Percentiles rank a stretch among this genome's conserved stretches.
Evolutionary conservation across 768 basidiomycete species (phyloP).

Genomic region (Mrakia blollopis): DNA sequence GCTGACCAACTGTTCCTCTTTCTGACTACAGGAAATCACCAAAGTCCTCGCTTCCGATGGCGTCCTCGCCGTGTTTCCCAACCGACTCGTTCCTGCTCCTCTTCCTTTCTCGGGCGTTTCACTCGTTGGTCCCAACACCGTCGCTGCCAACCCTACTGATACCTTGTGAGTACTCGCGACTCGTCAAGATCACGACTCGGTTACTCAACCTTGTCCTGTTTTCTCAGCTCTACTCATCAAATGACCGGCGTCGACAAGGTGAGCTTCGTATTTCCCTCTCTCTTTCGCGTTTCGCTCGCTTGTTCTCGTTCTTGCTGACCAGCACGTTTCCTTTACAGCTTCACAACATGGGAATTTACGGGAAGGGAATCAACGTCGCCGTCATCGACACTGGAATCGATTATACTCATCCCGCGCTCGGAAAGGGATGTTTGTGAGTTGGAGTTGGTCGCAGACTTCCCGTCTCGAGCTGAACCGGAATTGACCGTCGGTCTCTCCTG

Average conservation of each 20-base stretch:
- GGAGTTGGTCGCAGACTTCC: neutral
- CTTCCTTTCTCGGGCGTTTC: neutral
- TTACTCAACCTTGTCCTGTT: neutral
- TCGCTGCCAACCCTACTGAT: slow-evolving; percentile 21
- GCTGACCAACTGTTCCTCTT: neutral
- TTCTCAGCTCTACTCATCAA: neutral
- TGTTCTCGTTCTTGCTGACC: too few species aligned
- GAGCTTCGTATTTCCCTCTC: too few species aligned
- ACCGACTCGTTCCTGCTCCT: slow-evolving; percentile 10
- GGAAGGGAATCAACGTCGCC: slow-evolving; percentile 63
- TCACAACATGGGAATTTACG: slow-evolving; percentile 59
- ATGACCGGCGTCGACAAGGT: slow-evolving; percentile 54
- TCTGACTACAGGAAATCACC: slow-evolving; percentile 7
- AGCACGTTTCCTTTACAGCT: slow-evolving; percentile 37
- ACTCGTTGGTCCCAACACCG: neutral
- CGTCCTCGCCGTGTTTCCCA: slow-evolving; percentile 20
- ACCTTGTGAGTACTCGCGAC: neutral
- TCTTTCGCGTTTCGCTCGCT: too few species aligned
- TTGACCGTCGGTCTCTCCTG: neutral
- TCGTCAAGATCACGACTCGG: neutral
- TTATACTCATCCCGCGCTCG: slow-evolving; percentile 23
- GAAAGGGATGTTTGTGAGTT: slow-evolving; percentile 16
- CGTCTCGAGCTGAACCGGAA: too few species aligned
- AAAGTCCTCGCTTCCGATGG: neutral
- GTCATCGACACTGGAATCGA: slow-evolving; percentile 50